A percentile compares a stretch with the other conserved stretches of the same genome.
These are phyloP conservation scores for Melastoma candidum DNA, from an alignment of 441 rosid species.

Conservation along the genomic window DNA sequence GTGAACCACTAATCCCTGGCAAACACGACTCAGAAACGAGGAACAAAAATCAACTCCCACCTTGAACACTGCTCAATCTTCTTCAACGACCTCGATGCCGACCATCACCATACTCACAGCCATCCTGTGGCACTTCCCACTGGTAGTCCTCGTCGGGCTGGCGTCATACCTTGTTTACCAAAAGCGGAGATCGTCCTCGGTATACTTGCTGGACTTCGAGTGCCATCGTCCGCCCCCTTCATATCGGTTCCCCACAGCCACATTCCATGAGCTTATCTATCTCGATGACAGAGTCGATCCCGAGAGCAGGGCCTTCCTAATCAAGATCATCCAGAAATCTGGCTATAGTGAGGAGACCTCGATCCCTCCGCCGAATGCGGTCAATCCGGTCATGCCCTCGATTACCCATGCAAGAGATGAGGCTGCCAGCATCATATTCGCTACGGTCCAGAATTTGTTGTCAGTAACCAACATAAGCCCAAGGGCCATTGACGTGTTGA, in stretches of 20 bases:
- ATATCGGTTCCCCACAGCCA: constrained; percentile 71
- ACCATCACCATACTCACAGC: too few relatives aligned
- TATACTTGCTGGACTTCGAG: constrained; percentile 71
- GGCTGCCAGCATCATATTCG: constrained; percentile 77
- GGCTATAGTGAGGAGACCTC: constrained; percentile 91
- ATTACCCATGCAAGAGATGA: constrained; percentile 70
- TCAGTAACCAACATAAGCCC: constrained; percentile 59
- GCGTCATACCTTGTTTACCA: constrained; percentile 65
- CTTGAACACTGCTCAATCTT: too few relatives aligned
- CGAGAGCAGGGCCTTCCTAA: constrained; percentile 74
- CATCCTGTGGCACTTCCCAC: constrained; percentile 48
- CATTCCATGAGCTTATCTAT: constrained; percentile 82
- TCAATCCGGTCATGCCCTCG: constrained; percentile 66
- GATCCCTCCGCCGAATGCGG: constrained; percentile 80
- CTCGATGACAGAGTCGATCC: constrained; percentile 58
- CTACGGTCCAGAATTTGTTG: constrained; percentile 64
- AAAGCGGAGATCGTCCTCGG: constrained; percentile 66
- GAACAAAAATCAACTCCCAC: too few relatives aligned
- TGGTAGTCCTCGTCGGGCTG: constrained; percentile 49
- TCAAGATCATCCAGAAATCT: constrained; percentile 78
- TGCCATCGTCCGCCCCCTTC: constrained; percentile 80
- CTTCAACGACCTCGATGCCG: too few relatives aligned
- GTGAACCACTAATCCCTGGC: too few relatives aligned
- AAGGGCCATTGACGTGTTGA: constrained; percentile 71
- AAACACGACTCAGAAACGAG: too few relatives aligned